These are phyloP conservation scores for Clarireedia hainanense DNA, from an alignment of 2,329 filamentous ascomycete genomes.

Conservation along the genomic window DNA sequence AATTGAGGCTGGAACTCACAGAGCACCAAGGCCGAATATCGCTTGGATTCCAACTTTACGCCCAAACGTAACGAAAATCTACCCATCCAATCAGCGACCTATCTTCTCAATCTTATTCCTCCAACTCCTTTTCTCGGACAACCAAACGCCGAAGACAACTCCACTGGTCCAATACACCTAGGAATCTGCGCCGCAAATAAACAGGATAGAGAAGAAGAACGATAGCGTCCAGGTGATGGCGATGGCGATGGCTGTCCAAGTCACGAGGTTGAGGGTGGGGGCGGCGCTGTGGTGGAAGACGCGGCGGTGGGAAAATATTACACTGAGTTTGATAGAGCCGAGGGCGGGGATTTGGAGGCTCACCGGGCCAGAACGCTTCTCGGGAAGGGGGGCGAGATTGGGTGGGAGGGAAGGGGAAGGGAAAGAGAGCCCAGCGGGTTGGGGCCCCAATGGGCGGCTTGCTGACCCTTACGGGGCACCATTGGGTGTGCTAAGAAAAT, in stretches of 20 bases:
- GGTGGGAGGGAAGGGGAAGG: too few species aligned
- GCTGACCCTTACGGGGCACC: too few species aligned
- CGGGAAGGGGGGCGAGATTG: too few species aligned
- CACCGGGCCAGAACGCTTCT: constrained; percentile 2
- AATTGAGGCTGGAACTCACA: background rate
- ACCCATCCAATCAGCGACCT: background rate
- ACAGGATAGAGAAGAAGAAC: constrained; percentile 4
- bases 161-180: constrained; percentile 2
- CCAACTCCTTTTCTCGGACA: background rate
- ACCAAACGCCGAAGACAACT: background rate
- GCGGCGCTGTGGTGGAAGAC: background rate
- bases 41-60: constrained; percentile 4
- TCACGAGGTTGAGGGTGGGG: constrained; percentile 1
- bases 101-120: too few species aligned
- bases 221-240: constrained; percentile 1
- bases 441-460: too few species aligned
- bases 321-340: constrained; percentile 5
- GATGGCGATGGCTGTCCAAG: background rate
- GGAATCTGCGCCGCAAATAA: constrained; percentile 1
- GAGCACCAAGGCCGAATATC: constrained; percentile 2
- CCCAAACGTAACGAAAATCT: background rate
- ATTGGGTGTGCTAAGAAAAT: too few species aligned
- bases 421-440: too few species aligned
- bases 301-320: constrained; percentile 6
- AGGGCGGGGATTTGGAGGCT: constrained; percentile 4